These are phyloP conservation scores for Gnomoniopsis sp. DNA, from an alignment of 2,329 filamentous ascomycete genomes.

Conservation along the genomic window DNA sequence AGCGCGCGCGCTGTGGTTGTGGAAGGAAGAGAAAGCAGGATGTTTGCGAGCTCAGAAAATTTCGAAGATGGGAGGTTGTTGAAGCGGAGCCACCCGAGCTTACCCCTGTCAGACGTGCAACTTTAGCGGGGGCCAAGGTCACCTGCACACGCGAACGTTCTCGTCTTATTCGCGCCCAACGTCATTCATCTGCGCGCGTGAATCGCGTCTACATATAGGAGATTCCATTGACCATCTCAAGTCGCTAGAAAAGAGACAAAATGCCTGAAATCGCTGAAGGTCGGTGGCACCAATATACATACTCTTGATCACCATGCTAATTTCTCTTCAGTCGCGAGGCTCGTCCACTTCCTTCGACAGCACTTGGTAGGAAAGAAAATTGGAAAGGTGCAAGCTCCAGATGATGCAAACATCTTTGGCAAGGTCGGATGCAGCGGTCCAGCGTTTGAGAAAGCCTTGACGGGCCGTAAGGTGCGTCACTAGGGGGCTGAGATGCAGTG, in stretches of 20 bases:
- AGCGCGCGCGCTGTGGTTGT: slow-evolving; percentile 18
- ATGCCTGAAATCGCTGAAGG: slow-evolving; percentile 66
- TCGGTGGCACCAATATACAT: slow-evolving; percentile 23
- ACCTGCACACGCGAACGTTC: slow-evolving; percentile 2
- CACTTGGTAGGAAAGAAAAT: slow-evolving; percentile 84
- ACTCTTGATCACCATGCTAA: slow-evolving; percentile 5
- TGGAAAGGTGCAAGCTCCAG: slow-evolving; percentile 62
- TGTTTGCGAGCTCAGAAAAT: slow-evolving; percentile 5
- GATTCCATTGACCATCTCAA: background rate
- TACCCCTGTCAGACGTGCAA: background rate
- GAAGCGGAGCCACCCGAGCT: slow-evolving; percentile 5
- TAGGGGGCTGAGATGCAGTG: no score
- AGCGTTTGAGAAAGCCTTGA: slow-evolving; percentile 70
- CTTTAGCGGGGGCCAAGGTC: background rate
- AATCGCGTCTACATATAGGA: slow-evolving; percentile 4
- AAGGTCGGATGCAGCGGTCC: slow-evolving; percentile 80
- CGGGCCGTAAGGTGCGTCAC: slow-evolving; percentile 63
- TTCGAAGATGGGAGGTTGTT: background rate
- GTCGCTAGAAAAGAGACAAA: slow-evolving; percentile 14
- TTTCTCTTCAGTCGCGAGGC: slow-evolving; percentile 62
- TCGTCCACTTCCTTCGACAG: slow-evolving; percentile 80
- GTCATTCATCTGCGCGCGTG: slow-evolving; percentile 6
- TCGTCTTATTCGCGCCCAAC: background rate
- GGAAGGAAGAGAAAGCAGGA: slow-evolving; percentile 2
- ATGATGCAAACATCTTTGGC: slow-evolving; percentile 84